phyloP scores from a whole-genome alignment of 345 rosid genomes.

The Tarenaya hassleriana region DNA sequence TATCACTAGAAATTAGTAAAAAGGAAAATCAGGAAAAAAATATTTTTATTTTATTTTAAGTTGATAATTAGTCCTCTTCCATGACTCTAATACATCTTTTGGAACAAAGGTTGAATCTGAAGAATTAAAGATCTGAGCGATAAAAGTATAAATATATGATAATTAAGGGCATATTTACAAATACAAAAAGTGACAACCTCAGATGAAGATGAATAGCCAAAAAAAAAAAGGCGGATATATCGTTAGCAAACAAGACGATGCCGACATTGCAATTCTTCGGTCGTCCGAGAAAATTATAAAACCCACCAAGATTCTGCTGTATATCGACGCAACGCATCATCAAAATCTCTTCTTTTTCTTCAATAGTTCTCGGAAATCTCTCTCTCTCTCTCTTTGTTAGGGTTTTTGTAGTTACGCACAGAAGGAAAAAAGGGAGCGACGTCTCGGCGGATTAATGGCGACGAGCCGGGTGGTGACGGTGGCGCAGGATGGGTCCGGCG shows the following conservation, averaged over 20 bases:
- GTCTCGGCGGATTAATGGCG: conserved; percentile 32
- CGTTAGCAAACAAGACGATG: conserved; percentile 8
- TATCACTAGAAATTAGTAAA: too few relatives aligned
- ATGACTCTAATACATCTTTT: too few relatives aligned
- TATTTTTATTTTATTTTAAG: too few relatives aligned
- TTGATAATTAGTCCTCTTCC: too few relatives aligned
- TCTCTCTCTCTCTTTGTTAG: background rate
- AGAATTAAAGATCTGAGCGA: too few relatives aligned
- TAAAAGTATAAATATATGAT: too few relatives aligned
- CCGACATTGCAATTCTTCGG: background rate
- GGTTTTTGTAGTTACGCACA: background rate
- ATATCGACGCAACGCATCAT: conserved; percentile 1
- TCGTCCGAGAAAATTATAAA: background rate
- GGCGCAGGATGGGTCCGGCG: conserved; percentile 66
- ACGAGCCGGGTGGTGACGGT: conserved; percentile 49
- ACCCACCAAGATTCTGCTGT: background rate
- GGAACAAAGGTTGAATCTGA: too few relatives aligned
- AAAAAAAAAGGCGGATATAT: background rate
- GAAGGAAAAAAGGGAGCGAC: background rate
- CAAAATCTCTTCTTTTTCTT: background rate
- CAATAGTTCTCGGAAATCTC: background rate
- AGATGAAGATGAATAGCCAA: background rate
- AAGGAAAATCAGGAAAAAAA: too few relatives aligned
- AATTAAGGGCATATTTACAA: too few relatives aligned
- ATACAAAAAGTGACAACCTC: too few relatives aligned